Evolutionary conservation across 495 filamentous ascomycete genomes (phyloP).

Genomic region (Haplographium delicatum): DNA sequence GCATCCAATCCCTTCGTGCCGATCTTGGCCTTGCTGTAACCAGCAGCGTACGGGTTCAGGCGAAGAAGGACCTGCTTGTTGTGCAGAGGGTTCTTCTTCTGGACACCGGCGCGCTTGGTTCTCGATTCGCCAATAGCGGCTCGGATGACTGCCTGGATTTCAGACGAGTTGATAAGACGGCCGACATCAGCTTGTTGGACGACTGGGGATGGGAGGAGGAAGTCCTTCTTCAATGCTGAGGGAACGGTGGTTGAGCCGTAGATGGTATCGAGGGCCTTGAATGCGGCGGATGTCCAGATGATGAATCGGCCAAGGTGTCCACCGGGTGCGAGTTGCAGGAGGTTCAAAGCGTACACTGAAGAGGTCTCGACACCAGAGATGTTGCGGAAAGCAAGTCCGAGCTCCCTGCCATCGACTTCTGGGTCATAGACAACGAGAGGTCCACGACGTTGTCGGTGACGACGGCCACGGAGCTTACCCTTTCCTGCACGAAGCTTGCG

Average conservation of each 20-base stretch:
- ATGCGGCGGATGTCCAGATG: slow-evolving; percentile 96
- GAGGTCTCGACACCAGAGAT: slow-evolving; percentile 96
- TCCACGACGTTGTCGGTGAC: slow-evolving; percentile 94
- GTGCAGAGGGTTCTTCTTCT: slow-evolving; percentile 99
- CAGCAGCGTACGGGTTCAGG: slow-evolving; percentile 92
- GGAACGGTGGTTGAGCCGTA: slow-evolving; percentile 86
- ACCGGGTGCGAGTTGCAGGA: slow-evolving; percentile 97
- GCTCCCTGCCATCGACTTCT: slow-evolving; percentile 84
- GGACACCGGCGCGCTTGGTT: slow-evolving; percentile 84
- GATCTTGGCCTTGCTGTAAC: slow-evolving; percentile 77
- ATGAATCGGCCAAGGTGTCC: slow-evolving; percentile 98
- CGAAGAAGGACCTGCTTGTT: slow-evolving; percentile 97
- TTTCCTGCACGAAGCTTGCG: slow-evolving; percentile 95
- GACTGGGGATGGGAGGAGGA: slow-evolving; percentile 83
- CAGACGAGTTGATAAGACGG: slow-evolving; percentile 97
- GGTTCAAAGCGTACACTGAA: slow-evolving; percentile 91
- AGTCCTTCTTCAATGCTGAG: slow-evolving; percentile 94
- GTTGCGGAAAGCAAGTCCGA: slow-evolving; percentile 93
- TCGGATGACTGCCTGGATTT: slow-evolving; percentile 90
- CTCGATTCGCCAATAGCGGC: slow-evolving; percentile 81
- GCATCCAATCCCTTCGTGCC: slow-evolving; percentile 36
- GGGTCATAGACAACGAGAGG: slow-evolving; percentile 95
- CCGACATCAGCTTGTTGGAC: slow-evolving; percentile 87
- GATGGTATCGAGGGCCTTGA: slow-evolving; percentile 91
- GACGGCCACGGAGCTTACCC: slow-evolving; percentile 93